Evolutionary conservation across 371 early-diverging fungal genomes (phyloP).

Genomic region (Batkoa obscura): DNA sequence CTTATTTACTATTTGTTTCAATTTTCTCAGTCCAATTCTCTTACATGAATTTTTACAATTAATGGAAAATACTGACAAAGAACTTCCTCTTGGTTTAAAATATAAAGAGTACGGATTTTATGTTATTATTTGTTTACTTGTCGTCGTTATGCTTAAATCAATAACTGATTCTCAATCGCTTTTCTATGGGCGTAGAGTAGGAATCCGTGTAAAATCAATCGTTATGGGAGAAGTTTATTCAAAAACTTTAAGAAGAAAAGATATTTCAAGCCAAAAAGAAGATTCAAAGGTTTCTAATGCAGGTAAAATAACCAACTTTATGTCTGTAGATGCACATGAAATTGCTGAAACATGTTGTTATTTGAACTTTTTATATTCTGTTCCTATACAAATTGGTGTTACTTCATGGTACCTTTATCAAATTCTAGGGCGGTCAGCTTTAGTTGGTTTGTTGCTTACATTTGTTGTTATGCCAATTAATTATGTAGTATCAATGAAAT

Average conservation of each 20-base stretch:
- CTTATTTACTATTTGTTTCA: neutral
- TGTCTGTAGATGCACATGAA: constrained; percentile 54
- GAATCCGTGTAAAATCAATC: constrained; percentile 21
- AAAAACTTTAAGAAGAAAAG: constrained; percentile 31
- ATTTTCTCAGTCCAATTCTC: neutral
- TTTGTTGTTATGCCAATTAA: constrained; percentile 22
- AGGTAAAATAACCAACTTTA: constrained; percentile 66
- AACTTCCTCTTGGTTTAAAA: neutral
- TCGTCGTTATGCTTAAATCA: constrained; percentile 23
- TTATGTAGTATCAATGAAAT: constrained; percentile 27
- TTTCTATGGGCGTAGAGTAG: constrained; percentile 8
- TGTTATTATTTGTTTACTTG: constrained; percentile 13
- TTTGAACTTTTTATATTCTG: constrained; percentile 25
- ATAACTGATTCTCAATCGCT: constrained; percentile 8
- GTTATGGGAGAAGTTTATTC: constrained; percentile 32
- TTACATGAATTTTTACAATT: neutral
- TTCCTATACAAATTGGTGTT: constrained; percentile 26
- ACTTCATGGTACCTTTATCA: constrained; percentile 23
- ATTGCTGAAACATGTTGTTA: constrained; percentile 19
- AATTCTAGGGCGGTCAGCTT: constrained; percentile 25
- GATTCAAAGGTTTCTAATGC: constrained; percentile 13
- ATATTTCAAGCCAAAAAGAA: constrained; percentile 16
- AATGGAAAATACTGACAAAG: neutral
- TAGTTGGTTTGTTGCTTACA: constrained; percentile 27
- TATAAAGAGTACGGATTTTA: neutral